These are phyloP conservation scores for Calonectria multiphialidica DNA, from an alignment of 2,329 filamentous ascomycete genomes.

Conservation along the genomic window DNA sequence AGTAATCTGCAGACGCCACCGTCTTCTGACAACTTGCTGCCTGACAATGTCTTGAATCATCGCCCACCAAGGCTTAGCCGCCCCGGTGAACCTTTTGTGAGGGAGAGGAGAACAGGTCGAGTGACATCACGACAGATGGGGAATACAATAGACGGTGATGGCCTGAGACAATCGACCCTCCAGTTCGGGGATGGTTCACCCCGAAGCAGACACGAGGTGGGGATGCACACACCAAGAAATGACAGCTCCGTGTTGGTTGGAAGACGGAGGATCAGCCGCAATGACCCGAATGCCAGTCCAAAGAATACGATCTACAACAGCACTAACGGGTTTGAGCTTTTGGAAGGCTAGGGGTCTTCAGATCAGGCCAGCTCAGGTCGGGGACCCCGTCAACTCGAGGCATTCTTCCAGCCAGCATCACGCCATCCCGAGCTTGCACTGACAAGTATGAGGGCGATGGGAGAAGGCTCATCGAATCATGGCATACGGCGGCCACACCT, in stretches of 20 bases:
- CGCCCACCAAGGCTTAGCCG: background rate
- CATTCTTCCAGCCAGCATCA: background rate
- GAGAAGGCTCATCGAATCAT: slow-evolving; percentile 5
- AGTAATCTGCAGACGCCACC: slow-evolving; percentile 41
- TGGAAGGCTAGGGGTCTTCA: slow-evolving; percentile 39
- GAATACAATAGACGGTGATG: slow-evolving; percentile 9
- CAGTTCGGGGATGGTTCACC: slow-evolving; percentile 18
- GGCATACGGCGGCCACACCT: slow-evolving; percentile 28
- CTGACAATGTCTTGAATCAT: slow-evolving; percentile 12
- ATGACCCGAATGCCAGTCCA: slow-evolving; percentile 23
- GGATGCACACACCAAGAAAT: slow-evolving; percentile 22
- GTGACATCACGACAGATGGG: slow-evolving; percentile 5
- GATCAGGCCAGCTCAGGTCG: background rate
- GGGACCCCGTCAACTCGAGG: background rate
- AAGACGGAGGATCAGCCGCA: slow-evolving; percentile 19
- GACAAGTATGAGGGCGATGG: background rate
- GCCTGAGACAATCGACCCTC: slow-evolving; percentile 29
- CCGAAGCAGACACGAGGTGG: slow-evolving; percentile 17
- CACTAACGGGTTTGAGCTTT: slow-evolving; percentile 21
- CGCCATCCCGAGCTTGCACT: background rate
- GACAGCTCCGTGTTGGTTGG: slow-evolving; percentile 20
- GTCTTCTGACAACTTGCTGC: slow-evolving; percentile 34
- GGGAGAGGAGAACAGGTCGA: slow-evolving; percentile 17
- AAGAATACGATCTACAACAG: slow-evolving; percentile 30
- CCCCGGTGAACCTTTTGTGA: slow-evolving; percentile 1